These are phyloP conservation scores for Pichia kluyveri DNA, from an alignment of 805 yeast genomes.

Conservation along the genomic window DNA sequence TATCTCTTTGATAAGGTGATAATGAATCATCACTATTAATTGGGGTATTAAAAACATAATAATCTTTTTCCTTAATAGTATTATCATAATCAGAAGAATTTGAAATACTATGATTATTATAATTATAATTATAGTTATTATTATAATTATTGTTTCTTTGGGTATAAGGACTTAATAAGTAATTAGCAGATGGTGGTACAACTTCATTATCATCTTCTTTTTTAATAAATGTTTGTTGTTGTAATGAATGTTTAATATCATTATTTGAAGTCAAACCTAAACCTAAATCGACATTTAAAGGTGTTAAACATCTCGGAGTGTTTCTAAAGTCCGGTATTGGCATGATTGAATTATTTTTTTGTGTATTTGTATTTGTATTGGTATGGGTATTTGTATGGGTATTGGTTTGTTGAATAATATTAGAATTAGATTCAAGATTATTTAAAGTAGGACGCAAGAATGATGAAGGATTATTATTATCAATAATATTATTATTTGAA, in stretches of 20 bases:
- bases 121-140: not conserved
- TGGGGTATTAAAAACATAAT: not conserved
- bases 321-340: not conserved
- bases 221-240: too few relatives aligned
- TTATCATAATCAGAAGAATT: not conserved
- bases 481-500: not conserved
- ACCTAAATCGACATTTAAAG: not conserved
- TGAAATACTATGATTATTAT: not conserved
- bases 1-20: conserved; percentile 2
- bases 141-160: not conserved
- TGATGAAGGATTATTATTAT: not conserved
- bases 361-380: not conserved
- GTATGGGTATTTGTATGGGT: not conserved
- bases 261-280: not conserved
- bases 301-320: conserved; percentile 1
- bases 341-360: not conserved
- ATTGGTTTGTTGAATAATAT: not conserved
- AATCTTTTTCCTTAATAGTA: not conserved
- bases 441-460: not conserved
- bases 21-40: conserved; percentile 1
- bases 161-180: not conserved
- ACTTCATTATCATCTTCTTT: not conserved
- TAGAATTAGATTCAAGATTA: not conserved
- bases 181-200: not conserved
- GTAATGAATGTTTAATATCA: too few relatives aligned